Evolutionary conservation across 805 yeast species (phyloP), one percentile per base, ranked within the genome.

Genomic region (Sugiyamaella qingdaonensis): DNA sequence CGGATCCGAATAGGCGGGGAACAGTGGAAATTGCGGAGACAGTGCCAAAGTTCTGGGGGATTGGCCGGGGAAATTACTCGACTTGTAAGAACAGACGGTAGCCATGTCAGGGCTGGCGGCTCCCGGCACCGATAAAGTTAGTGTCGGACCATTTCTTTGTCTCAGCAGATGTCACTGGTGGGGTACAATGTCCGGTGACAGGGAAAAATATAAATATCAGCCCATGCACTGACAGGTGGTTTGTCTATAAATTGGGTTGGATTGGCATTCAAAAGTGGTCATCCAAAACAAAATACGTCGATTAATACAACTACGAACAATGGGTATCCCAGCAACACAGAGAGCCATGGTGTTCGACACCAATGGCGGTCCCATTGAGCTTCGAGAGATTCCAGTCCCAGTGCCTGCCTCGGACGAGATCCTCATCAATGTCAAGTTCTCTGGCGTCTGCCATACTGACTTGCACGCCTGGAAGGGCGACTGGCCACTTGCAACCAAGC

Each of bases 381-480:
- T 82, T 78, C 79, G 78, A 67, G 90, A 87, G 63, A 80, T 87
- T 58, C 86, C 91, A 51, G 92, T 88, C 53, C 95, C 95, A 64
- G 72, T 68, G 47, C 95, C 95, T 64, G 84, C 79, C 67, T 73
- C 88, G 55, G 84, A 82, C 67, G 91, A 88, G 73, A 77, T 88
- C 61, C 78, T 89, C 68, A 77, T 89, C 73, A 82, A 89, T 70
- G 83, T 89, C 71, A 82, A 82, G 74, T 88, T 84, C 78, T 82
- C 95, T 27, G 96, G 96, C 73, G 95, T 88, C 53, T 88, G 96
- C 74, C 96, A 90, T 78, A 88, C 96, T 35, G 96, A 88, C 68
- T 79, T 89, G 69, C 96, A 89, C 76, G 95, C 95, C 52, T 87
- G 94, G 91, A 81, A 86, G 69, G 95, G 95, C 66, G 96, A 89